Evolutionary conservation across 768 basidiomycete species (phyloP).

Genomic region (Leucocoprinus sp.): DNA sequence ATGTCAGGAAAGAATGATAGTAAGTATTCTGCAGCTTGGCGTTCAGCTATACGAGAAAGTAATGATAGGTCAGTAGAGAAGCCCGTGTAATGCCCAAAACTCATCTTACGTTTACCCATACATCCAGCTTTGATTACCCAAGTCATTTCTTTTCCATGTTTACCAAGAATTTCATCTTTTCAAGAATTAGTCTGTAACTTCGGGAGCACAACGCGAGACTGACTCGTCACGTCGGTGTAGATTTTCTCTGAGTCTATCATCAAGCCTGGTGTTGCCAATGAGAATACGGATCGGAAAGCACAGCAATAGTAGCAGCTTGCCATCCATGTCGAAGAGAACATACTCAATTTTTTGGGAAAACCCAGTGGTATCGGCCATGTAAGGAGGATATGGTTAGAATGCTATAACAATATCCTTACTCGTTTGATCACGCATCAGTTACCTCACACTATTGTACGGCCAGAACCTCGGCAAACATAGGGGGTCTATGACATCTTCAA

Average conservation of each 20-base stretch:
- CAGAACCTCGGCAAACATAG: no score
- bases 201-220: constrained; percentile 18
- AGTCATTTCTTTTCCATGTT: constrained; percentile 70
- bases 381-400: neutral
- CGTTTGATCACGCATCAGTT: no score
- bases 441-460: no score
- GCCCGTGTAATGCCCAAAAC: neutral
- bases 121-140: constrained; percentile 87
- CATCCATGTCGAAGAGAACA: constrained; percentile 71
- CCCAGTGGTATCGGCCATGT: constrained; percentile 11
- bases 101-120: constrained; percentile 73
- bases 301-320: constrained; percentile 22
- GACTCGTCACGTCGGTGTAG: constrained; percentile 75
- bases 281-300: constrained; percentile 2
- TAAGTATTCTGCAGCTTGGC: constrained; percentile 54
- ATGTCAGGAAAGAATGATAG: constrained; percentile 75
- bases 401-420: no score
- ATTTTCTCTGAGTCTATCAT: constrained; percentile 73
- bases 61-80: constrained; percentile 1
- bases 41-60: constrained; percentile 41
- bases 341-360: constrained; percentile 36
- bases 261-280: constrained; percentile 35
- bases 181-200: neutral
- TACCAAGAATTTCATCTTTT: constrained; percentile 62
- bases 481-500: no score